Base-by-base conservation (phyloP, 192 early-diverging fungal species). In the Geranomyces michiganensis region DNA sequence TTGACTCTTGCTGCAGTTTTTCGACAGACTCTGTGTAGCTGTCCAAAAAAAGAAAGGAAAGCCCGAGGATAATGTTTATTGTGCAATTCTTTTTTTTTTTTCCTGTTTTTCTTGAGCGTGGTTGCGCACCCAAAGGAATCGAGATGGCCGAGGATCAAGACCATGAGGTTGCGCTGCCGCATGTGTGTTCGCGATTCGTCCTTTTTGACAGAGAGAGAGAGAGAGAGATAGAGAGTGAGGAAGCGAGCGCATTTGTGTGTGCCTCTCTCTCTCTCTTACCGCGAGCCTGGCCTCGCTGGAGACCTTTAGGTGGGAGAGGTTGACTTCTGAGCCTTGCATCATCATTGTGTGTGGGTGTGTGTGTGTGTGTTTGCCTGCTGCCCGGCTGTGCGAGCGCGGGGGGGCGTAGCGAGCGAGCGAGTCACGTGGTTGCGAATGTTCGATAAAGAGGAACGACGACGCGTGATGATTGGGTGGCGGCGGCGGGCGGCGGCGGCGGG, bases 81-180 rank as follows among this genome's bases (percentile, higher is more conserved):
- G 10, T 10, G 19, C 46, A 47, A 14, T 10, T 21, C 14, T 21
- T 9, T 12, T 58, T 27, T 58, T 26, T 27, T 27, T 14, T 24
- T 58, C 10, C 14, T 58, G 12, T 9, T 58, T 58, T 24, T 58
- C 24, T n/a, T n/a, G n/a, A n/a, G n/a, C n/a, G n/a, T n/a, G n/a
- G n/a, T n/a, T n/a, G n/a, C n/a, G n/a, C n/a, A 82, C 82, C 82
- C 81, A 51, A 78, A 66, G 1, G 63, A 26, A 44, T 78, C 62
- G 27, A 85, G 69, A 79, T 82, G 77, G 21, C 74, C 48, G 66
- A 85, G 66, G 24, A 85, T 85, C 1, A 85, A 62, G 12, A 82
- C 79, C 53, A 85, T 63, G 12, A 78, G 24, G 56, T 77, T 80
- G 22, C 68, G 49, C 69, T 81, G 80, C 8, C 81, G 62, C 58